phyloP scores from a whole-genome alignment of 768 basidiomycete genomes.

The Clitopilus hobsonii region DNA sequence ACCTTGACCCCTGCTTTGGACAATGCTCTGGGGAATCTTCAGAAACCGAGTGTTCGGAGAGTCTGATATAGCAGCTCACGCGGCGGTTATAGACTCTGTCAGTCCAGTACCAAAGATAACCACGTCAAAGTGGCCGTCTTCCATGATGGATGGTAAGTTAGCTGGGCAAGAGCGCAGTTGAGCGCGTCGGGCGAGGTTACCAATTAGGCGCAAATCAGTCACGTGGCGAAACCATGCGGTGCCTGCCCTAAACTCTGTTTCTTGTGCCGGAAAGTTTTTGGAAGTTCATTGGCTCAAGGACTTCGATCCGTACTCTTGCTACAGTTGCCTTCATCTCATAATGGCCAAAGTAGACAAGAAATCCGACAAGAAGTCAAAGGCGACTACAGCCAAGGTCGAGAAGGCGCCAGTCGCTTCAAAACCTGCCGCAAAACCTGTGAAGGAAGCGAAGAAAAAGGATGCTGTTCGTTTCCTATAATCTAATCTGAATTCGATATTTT shows the following conservation, averaged over 20 bases:
- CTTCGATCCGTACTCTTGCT: conserved; percentile 13
- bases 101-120: conserved; percentile 77
- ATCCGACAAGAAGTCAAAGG: conserved; percentile 31
- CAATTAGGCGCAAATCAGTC: conserved; percentile 3
- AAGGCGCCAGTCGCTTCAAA: conserved; percentile 17
- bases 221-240: conserved; percentile 1
- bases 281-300: conserved; percentile 12
- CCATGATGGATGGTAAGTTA: conserved; percentile 16
- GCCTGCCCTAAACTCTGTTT: conserved; percentile 30
- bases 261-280: conserved; percentile 23
- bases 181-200: no score
- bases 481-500: background rate
- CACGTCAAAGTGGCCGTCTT: conserved; percentile 53
- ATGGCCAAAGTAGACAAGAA: conserved; percentile 52
- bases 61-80: conserved; percentile 55
- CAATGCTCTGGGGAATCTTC: conserved; percentile 56
- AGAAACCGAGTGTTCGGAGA: conserved; percentile 5
- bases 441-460: conserved; percentile 39
- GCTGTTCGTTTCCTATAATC: conserved; percentile 16
- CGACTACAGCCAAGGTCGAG: conserved; percentile 27
- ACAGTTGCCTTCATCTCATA: conserved; percentile 12
- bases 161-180: no score
- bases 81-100: conserved; percentile 80
- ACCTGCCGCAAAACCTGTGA: conserved; percentile 16
- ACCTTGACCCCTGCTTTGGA: conserved; percentile 86